Evolutionary conservation across 495 filamentous ascomycete genomes (phyloP), one percentile per base, ranked within the genome.

Genomic region (Trichoderma orchidacearum): DNA sequence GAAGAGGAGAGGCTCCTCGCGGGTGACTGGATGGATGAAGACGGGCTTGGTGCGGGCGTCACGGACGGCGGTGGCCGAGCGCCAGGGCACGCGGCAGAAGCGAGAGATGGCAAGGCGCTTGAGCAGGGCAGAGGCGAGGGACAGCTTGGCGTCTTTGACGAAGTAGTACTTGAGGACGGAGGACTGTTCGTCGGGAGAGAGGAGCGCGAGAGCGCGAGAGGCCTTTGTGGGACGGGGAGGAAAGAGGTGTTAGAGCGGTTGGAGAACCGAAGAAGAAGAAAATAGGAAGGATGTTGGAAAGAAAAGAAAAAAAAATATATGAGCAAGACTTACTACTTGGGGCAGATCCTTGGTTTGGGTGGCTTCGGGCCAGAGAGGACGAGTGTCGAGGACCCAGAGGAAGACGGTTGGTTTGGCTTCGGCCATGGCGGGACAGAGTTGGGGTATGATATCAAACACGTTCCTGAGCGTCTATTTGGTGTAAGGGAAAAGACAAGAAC

Each of bases 21-120:
- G 60, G 7, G 55, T 61, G 21, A n/a, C n/a, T 0, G 64, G 56
- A 56, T 71, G 63, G 31, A 59, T 55, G 45, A 64, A 83, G 54
- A 71, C 70, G 7, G 90, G 90, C 59, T 84, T 95, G 62, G 64
- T 80, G 75, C 73, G 79, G 62, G 35, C 69, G 71, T 70, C 81
- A 51, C 83, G 76, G n/a, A 77, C 77, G 55, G 90, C 76, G 31
- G 61, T 63, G 18, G 85, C 79, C 1, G 78, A 64, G 55, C 72
- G 64, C 88, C 88, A 95, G n/a, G 84, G 76, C 21, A 87, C 69
- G 53, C 71, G 68, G 55, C 80, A 79, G 15, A 79, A 76, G 61
- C 78, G 74, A 61, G 81, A 73, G 58, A 94, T 79, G 61, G 82
- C 85, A 54, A 81, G 72, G 63, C 85, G 87, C 72, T 96, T 96